A percentile compares a stretch with the other conserved stretches of the same genome.
Evolutionary conservation across 805 yeast genomes (phyloP).

Genomic region (Debaryomyces hansenii): DNA sequence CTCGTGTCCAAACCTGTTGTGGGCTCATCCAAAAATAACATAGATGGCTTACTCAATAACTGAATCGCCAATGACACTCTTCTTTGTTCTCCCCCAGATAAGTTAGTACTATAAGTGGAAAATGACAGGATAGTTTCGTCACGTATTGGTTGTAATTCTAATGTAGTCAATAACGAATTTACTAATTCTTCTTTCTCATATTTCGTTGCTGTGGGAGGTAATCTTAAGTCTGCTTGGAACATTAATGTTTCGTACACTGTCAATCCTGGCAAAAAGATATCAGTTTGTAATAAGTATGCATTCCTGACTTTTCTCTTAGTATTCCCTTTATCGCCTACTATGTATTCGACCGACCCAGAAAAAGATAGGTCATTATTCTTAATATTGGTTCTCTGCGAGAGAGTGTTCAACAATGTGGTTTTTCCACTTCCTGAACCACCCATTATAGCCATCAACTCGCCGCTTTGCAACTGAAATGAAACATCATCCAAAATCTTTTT

Average conservation of each 20-base stretch:
- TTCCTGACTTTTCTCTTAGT: slow-evolving; percentile 21
- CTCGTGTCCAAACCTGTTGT: slow-evolving; percentile 85
- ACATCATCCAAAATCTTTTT: slow-evolving; percentile 39
- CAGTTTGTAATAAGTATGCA: slow-evolving; percentile 78
- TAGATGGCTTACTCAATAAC: slow-evolving; percentile 70
- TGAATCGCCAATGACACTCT: slow-evolving; percentile 78
- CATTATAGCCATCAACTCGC: slow-evolving; percentile 72
- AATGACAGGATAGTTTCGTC: slow-evolving; percentile 55
- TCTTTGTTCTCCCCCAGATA: slow-evolving; percentile 86
- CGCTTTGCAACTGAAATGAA: slow-evolving; percentile 58
- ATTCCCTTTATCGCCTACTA: slow-evolving; percentile 5
- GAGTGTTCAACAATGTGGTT: slow-evolving; percentile 70
- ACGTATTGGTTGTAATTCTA: slow-evolving; percentile 66
- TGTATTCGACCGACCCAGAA: slow-evolving; percentile 43
- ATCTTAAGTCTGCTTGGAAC: slow-evolving; percentile 69
- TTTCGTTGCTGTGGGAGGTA: slow-evolving; percentile 47
- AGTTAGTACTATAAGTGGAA: slow-evolving; percentile 48
- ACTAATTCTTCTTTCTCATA: slow-evolving; percentile 51
- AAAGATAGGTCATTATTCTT: slow-evolving; percentile 41
- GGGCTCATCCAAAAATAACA: slow-evolving; percentile 81
- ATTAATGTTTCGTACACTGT: slow-evolving; percentile 70
- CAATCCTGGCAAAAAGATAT: slow-evolving; percentile 66
- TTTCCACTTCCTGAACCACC: slow-evolving; percentile 91
- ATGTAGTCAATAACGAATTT: slow-evolving; percentile 56
- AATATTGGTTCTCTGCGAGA: slow-evolving; percentile 52